phyloP scores from a whole-genome alignment of 148 eudicot species.

The Rhododendron henanense region DNA sequence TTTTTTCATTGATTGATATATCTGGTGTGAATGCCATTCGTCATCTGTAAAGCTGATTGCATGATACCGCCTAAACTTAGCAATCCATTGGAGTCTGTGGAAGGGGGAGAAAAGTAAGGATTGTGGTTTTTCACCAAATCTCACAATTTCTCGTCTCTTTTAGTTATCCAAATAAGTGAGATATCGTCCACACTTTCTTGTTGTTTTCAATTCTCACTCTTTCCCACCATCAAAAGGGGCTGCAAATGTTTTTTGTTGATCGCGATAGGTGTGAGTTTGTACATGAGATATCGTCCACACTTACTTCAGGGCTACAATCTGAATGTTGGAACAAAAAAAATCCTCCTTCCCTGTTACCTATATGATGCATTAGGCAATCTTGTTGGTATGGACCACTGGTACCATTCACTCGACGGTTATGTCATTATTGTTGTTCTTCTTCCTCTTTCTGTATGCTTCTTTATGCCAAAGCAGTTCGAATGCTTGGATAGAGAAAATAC shows the following conservation, averaged over 20 bases:
- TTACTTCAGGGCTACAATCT: background rate
- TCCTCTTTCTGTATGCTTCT: background rate
- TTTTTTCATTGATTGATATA: no score
- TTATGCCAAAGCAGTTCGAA: background rate
- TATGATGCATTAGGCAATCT: background rate
- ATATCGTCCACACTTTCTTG: no score
- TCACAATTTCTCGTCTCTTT: no score
- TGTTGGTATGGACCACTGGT: background rate
- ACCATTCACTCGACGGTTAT: background rate
- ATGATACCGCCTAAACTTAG: no score
- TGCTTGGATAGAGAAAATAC: background rate
- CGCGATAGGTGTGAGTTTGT: background rate
- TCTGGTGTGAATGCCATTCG: no score
- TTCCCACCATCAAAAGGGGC: background rate
- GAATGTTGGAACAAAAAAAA: background rate
- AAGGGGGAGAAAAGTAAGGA: no score
- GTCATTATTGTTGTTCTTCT: background rate
- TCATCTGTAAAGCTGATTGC: no score
- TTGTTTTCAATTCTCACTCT: background rate
- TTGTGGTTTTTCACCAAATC: no score
- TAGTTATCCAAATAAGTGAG: no score
- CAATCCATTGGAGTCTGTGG: no score
- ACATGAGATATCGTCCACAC: background rate
- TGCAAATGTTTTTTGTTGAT: background rate
- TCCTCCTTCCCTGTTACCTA: background rate